A percentile compares a stretch with the other conserved stretches of the same genome.
Evolutionary conservation across 768 basidiomycete genomes (phyloP).

Genomic region (Guyanaporus albipodus): DNA sequence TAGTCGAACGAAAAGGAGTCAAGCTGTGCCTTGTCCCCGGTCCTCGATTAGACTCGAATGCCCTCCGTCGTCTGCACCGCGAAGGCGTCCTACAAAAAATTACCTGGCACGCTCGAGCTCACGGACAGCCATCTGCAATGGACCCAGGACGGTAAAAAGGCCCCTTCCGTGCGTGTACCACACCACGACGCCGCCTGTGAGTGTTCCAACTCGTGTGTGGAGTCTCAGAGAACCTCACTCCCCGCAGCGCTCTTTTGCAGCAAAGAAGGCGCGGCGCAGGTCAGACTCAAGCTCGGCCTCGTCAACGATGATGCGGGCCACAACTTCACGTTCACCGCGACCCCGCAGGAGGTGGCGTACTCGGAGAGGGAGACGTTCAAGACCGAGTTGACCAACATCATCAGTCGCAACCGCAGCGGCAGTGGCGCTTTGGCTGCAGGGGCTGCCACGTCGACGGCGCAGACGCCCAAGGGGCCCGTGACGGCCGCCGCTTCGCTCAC

Average conservation of each 20-base stretch:
- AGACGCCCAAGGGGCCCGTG: constrained; percentile 25
- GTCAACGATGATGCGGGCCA: constrained; percentile 67
- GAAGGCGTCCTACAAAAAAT: constrained; percentile 83
- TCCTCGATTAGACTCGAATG: not conserved
- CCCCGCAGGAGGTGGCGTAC: constrained; percentile 54
- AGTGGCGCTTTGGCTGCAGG: constrained; percentile 18
- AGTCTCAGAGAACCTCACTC: not conserved
- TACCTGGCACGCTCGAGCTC: constrained; percentile 69
- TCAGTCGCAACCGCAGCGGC: constrained; percentile 67
- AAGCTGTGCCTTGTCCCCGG: not conserved
- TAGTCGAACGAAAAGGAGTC: not conserved
- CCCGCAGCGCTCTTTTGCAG: constrained; percentile 75
- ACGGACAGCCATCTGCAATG: constrained; percentile 72
- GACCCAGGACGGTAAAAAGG: constrained; percentile 69
- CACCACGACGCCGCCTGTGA: constrained; percentile 60
- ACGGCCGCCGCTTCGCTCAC: constrained; percentile 10
- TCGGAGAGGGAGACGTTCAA: constrained; percentile 82
- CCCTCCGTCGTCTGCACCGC: constrained; percentile 38
- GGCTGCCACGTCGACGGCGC: constrained; percentile 18
- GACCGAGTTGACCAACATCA: constrained; percentile 69
- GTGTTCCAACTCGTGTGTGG: constrained; percentile 20
- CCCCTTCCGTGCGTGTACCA: constrained; percentile 60
- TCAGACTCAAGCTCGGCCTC: constrained; percentile 71
- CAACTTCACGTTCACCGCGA: constrained; percentile 75
- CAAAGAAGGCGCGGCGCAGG: constrained; percentile 78